Evolutionary conservation across 768 basidiomycete species (phyloP).

Genomic region (Lanmaoa pseudosensibilis): DNA sequence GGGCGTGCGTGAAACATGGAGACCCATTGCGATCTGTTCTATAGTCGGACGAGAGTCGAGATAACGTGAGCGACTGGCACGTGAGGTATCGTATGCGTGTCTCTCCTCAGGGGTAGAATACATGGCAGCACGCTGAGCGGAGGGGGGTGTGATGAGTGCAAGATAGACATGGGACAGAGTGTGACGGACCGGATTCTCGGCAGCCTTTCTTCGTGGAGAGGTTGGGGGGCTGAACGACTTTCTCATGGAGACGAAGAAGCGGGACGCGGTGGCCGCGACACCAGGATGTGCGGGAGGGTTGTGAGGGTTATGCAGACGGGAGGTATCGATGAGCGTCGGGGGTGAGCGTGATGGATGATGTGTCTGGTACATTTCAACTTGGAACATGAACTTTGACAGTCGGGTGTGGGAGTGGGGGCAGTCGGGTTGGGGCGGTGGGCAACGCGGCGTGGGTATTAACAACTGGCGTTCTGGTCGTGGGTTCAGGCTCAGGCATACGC

Average conservation of each 20-base stretch:
- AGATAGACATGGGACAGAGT: not conserved
- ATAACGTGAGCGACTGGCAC: constrained; percentile 38
- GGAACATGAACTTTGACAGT: not conserved
- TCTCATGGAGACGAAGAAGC: constrained; percentile 32
- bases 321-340: constrained; percentile 12
- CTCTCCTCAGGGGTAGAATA: constrained; percentile 45
- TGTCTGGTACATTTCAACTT: constrained; percentile 12
- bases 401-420: not conserved
- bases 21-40: constrained; percentile 79
- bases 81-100: constrained; percentile 30
- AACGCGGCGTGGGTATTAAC: constrained; percentile 1
- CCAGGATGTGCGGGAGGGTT: constrained; percentile 5
- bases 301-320: not conserved
- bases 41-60: constrained; percentile 58
- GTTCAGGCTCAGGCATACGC: constrained; percentile 6
- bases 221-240: constrained; percentile 26
- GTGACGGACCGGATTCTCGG: constrained; percentile 19
- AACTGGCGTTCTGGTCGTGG: not conserved
- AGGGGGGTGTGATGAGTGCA: constrained; percentile 8
- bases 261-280: constrained; percentile 26
- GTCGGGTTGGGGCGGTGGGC: not conserved
- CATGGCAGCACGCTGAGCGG: constrained; percentile 35
- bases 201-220: constrained; percentile 22
- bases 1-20: constrained; percentile 75
- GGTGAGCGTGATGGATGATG: constrained; percentile 18